Percentiles rank a stretch among this genome's conserved stretches.
phyloP scores from a whole-genome alignment of 306 rosid species.

The Ceratonia siliqua region DNA sequence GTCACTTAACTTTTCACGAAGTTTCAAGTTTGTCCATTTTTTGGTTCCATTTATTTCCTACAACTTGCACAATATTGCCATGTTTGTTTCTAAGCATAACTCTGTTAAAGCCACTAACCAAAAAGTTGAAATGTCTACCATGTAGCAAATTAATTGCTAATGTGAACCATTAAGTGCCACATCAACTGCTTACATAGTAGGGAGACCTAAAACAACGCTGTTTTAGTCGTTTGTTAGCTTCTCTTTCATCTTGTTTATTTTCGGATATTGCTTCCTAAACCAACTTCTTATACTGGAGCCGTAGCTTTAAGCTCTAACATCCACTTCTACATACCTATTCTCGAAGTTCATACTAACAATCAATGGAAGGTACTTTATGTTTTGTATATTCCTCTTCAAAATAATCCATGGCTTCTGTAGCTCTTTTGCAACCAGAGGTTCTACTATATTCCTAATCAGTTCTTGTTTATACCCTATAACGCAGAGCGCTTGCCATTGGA shows the following conservation, averaged over 20 bases:
- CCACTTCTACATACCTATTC: constrained; percentile 75
- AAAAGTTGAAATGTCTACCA: too few relatives aligned
- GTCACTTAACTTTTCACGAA: too few relatives aligned
- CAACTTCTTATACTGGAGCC: constrained; percentile 96
- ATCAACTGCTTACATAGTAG: too few relatives aligned
- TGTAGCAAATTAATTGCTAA: too few relatives aligned
- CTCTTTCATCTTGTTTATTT: constrained; percentile 90
- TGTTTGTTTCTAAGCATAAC: too few relatives aligned
- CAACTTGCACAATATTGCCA: too few relatives aligned
- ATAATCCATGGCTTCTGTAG: constrained; percentile 94
- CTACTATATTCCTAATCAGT: constrained; percentile 59
- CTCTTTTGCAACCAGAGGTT: constrained; percentile 68
- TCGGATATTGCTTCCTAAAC: constrained; percentile 92
- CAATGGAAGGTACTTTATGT: constrained; percentile 69
- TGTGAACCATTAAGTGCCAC: too few relatives aligned
- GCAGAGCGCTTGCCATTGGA: constrained; percentile 51
- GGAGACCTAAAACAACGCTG: too few relatives aligned
- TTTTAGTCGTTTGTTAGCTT: too few relatives aligned
- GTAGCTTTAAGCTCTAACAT: constrained; percentile 91
- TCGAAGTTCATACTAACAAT: constrained; percentile 85
- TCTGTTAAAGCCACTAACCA: too few relatives aligned
- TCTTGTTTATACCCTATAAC: constrained; percentile 61
- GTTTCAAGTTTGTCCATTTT: too few relatives aligned
- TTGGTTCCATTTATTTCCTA: too few relatives aligned
- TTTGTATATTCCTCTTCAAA: constrained; percentile 80